phyloP scores from a whole-genome alignment of 2,329 filamentous ascomycete species.

The Sporothrix pseudoabietina region DNA sequence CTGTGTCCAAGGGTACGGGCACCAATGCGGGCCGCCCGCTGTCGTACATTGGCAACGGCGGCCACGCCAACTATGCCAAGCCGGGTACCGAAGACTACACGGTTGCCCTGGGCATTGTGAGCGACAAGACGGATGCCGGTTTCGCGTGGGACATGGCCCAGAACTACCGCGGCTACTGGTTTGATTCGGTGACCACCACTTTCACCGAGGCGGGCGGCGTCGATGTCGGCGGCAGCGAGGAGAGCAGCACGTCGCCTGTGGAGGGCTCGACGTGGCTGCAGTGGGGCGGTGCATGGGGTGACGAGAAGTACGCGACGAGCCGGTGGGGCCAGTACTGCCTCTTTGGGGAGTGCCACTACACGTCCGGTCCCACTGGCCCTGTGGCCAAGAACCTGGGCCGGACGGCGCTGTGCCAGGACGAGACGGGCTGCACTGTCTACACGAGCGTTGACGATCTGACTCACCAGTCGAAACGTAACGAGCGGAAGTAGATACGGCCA shows the following conservation, averaged over 20 bases:
- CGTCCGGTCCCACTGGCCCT: slow-evolving; percentile 36
- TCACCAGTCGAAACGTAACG: slow-evolving; percentile 29
- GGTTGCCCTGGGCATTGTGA: slow-evolving; percentile 33
- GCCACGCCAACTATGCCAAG: slow-evolving; percentile 38
- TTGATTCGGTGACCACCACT: slow-evolving; percentile 27
- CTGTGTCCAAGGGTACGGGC: slow-evolving; percentile 29
- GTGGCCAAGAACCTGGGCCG: slow-evolving; percentile 37
- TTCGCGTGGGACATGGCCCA: slow-evolving; percentile 36
- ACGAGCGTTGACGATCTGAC: slow-evolving; percentile 34
- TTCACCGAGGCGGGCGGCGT: slow-evolving; percentile 32
- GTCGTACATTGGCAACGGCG: slow-evolving; percentile 34
- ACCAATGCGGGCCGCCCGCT: slow-evolving; percentile 31
- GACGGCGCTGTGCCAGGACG: slow-evolving; percentile 34
- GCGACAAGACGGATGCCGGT: slow-evolving; percentile 36
- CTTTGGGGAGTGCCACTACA: slow-evolving; percentile 36
- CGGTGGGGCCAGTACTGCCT: slow-evolving; percentile 36
- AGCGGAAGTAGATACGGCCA: background rate
- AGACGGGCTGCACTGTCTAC: slow-evolving; percentile 32
- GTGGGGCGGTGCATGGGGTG: slow-evolving; percentile 37
- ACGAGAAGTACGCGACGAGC: slow-evolving; percentile 34
- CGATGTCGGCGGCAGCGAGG: slow-evolving; percentile 29
- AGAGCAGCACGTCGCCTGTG: background rate
- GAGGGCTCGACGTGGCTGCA: slow-evolving; percentile 34
- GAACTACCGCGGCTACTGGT: slow-evolving; percentile 38
- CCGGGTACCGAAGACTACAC: slow-evolving; percentile 36